Percentiles rank a stretch among this genome's conserved stretches.
Conservation (phyloP, 768 basidiomycete species). For the Leucocoprinus leucothites region DNA sequence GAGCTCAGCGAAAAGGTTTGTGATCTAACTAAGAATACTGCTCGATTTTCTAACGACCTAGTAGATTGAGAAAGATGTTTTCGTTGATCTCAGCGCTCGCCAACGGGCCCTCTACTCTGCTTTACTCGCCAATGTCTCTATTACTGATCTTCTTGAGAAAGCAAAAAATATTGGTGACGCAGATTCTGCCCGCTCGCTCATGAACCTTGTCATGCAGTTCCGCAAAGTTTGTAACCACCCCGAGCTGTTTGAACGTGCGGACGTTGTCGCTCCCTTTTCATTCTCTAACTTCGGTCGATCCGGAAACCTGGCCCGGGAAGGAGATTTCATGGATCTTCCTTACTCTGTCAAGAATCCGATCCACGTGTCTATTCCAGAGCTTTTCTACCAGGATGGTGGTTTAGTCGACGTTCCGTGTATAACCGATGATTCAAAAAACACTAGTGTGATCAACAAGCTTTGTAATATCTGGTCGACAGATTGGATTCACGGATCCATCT, state of each 20-base stretch:
- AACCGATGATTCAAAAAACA: constrained; percentile 43
- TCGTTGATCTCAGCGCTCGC: constrained; percentile 89
- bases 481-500: constrained; percentile 69
- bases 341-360: constrained; percentile 91
- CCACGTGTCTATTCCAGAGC: constrained; percentile 66
- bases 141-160: constrained; percentile 90
- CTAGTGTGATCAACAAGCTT: constrained; percentile 56
- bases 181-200: constrained; percentile 88
- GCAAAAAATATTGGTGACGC: constrained; percentile 89
- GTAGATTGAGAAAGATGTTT: constrained; percentile 96
- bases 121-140: constrained; percentile 88
- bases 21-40: neutral
- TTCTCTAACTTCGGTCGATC: constrained; percentile 82
- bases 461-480: constrained; percentile 92
- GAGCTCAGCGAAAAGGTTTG: constrained; percentile 96
- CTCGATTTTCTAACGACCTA: neutral
- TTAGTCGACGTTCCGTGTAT: constrained; percentile 63
- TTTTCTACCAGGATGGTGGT: constrained; percentile 79
- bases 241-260: constrained; percentile 95
- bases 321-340: constrained; percentile 76
- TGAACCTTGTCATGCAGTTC: constrained; percentile 99
- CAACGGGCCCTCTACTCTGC: constrained; percentile 90
- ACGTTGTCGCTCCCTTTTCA: constrained; percentile 90
- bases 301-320: constrained; percentile 81
- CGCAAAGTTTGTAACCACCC: constrained; percentile 99